Evolutionary conservation across 1,284 basidiomycete genomes (phyloP).

Genomic region (Gymnopus androsaceus): DNA sequence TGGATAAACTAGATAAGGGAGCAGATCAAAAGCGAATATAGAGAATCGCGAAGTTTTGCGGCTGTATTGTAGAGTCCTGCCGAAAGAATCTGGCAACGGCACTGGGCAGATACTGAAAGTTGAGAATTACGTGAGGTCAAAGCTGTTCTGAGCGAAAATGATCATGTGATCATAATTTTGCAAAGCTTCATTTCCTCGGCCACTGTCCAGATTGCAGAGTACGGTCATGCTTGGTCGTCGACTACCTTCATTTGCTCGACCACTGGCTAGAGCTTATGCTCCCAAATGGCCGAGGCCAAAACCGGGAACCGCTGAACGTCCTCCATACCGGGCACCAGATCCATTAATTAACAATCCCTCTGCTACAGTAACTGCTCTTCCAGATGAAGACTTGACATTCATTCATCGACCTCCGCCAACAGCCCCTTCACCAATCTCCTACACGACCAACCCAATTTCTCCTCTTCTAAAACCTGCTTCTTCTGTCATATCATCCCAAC

Average conservation of each 20-base stretch:
- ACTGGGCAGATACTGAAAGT: too few species aligned
- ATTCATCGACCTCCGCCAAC: constrained; percentile 78
- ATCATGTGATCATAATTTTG: too few species aligned
- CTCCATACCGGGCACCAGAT: constrained; percentile 64
- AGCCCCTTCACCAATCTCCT: constrained; percentile 67
- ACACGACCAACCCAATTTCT: constrained; percentile 65
- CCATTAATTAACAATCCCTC: constrained; percentile 62
- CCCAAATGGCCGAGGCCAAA: constrained; percentile 39
- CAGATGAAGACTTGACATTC: constrained; percentile 65
- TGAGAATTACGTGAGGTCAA: neutral
- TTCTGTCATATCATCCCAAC: constrained; percentile 26
- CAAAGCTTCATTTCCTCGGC: too few species aligned
- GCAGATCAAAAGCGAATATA: too few species aligned
- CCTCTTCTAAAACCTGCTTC: constrained; percentile 55
- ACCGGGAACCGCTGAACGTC: constrained; percentile 51
- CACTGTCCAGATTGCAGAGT: neutral
- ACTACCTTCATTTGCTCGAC: neutral
- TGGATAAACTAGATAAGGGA: too few species aligned
- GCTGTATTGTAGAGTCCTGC: too few species aligned
- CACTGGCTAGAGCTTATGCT: constrained; percentile 6
- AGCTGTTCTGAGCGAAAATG: neutral
- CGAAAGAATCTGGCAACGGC: too few species aligned
- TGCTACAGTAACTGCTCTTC: constrained; percentile 55
- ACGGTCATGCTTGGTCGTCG: constrained; percentile 6
- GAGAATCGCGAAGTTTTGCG: too few species aligned